A percentile compares a stretch with the other conserved stretches of the same genome.
These are phyloP conservation scores for Ettlia oleoabundans DNA, from an alignment of 139 green algal genomes.

Conservation along the genomic window DNA sequence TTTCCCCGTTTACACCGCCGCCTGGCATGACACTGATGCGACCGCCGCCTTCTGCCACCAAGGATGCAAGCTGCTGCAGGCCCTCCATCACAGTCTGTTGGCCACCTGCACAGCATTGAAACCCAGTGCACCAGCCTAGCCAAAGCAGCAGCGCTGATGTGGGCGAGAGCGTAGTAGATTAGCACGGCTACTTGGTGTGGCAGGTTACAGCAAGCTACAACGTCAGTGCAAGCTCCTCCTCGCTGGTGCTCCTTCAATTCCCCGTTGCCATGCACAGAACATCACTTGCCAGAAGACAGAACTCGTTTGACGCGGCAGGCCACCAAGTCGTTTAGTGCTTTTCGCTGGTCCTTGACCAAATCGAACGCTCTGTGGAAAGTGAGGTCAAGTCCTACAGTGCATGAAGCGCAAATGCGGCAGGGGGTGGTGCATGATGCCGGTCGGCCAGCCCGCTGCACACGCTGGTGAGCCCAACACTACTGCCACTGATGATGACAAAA, in stretches of 20 bases:
- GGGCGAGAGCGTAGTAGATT: background rate
- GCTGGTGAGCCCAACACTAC: background rate
- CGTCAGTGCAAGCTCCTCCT: too few relatives aligned
- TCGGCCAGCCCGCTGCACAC: background rate
- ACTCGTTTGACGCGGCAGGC: slow-evolving; percentile 22
- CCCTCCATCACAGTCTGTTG: slow-evolving; percentile 27
- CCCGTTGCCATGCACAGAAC: too few relatives aligned
- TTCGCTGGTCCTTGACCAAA: slow-evolving; percentile 22
- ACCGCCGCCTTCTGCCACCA: slow-evolving; percentile 25
- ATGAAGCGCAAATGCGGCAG: background rate
- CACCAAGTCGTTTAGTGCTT: slow-evolving; percentile 37
- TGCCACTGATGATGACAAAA: too few relatives aligned
- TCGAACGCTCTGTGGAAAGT: slow-evolving; percentile 54
- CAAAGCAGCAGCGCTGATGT: background rate
- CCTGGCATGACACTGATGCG: slow-evolving; percentile 44
- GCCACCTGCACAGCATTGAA: background rate
- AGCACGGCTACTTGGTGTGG: too few relatives aligned
- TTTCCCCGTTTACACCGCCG: slow-evolving; percentile 36
- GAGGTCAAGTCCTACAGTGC: slow-evolving; percentile 36
- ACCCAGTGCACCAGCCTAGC: background rate
- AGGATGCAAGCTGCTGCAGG: slow-evolving; percentile 1
- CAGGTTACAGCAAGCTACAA: too few relatives aligned
- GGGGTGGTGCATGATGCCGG: too few relatives aligned
- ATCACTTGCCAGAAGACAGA: slow-evolving; percentile 12
- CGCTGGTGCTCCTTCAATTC: too few relatives aligned